These are phyloP conservation scores for Fusarium papillatum DNA, from an alignment of 2,329 filamentous ascomycete species.

Conservation along the genomic window DNA sequence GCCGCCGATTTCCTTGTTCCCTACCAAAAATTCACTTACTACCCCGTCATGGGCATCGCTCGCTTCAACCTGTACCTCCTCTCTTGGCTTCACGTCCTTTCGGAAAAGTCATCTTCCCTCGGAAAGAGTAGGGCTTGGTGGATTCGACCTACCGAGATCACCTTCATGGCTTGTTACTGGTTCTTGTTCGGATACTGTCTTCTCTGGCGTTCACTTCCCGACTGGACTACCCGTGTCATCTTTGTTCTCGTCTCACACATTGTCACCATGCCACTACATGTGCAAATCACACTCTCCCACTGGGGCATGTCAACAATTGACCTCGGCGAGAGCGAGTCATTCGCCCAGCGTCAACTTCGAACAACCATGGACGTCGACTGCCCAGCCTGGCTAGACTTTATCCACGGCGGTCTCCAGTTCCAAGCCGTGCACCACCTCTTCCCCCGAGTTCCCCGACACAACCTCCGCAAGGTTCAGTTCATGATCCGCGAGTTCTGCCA, in stretches of 20 bases:
- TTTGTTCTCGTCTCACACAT: constrained; percentile 77
- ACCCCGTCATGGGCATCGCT: constrained; percentile 75
- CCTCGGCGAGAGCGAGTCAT: constrained; percentile 74
- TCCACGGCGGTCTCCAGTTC: constrained; percentile 81
- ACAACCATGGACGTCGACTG: constrained; percentile 84
- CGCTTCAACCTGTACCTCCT: constrained; percentile 81
- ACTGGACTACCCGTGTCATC: constrained; percentile 66
- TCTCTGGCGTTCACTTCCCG: constrained; percentile 71
- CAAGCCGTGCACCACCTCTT: constrained; percentile 80
- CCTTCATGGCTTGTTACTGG: constrained; percentile 75
- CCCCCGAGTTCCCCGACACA: constrained; percentile 77
- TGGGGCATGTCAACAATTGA: constrained; percentile 80
- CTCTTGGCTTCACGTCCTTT: constrained; percentile 75
- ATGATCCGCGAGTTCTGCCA: constrained; percentile 74
- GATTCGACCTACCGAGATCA: constrained; percentile 76
- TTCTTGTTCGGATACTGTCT: constrained; percentile 77
- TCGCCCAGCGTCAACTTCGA: constrained; percentile 77
- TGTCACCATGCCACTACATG: constrained; percentile 76
- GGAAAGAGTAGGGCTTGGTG: constrained; percentile 72
- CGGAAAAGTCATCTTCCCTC: constrained; percentile 66
- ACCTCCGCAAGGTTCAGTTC: constrained; percentile 71
- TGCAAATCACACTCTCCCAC: constrained; percentile 80
- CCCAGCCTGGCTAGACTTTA: constrained; percentile 78
- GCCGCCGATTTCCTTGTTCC: constrained; percentile 70
- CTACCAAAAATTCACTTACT: constrained; percentile 77